Evolutionary conservation across 148 eudicot genomes (phyloP).

Genomic region (Vaccinium macrocarpon): DNA sequence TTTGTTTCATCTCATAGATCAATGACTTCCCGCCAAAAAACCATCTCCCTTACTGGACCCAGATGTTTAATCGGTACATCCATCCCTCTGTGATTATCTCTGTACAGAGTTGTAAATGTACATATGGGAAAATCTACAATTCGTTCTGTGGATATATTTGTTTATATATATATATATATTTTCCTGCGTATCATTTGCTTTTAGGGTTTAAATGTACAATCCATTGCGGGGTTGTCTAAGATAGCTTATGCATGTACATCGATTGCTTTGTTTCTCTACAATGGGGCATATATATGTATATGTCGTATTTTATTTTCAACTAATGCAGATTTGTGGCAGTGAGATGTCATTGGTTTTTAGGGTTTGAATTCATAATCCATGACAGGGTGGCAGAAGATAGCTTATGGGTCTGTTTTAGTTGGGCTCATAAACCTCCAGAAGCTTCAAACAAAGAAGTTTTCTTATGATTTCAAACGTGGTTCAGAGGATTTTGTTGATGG

Average conservation of each 20-base stretch:
- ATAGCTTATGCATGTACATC: background rate
- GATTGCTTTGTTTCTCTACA: background rate
- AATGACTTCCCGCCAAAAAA: constrained; percentile 26
- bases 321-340: background rate
- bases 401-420: constrained; percentile 32
- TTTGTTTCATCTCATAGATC: constrained; percentile 16
- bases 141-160: background rate
- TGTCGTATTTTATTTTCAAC: background rate
- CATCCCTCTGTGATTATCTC: background rate
- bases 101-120: background rate
- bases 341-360: constrained; percentile 26
- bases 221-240: background rate
- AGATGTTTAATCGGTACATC: constrained; percentile 7
- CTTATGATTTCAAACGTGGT: constrained; percentile 4
- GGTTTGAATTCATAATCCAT: constrained; percentile 52
- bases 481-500: constrained; percentile 13
- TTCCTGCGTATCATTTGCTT: constrained; percentile 2
- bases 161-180: constrained; percentile 6
- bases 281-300: background rate
- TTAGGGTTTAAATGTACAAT: constrained; percentile 2
- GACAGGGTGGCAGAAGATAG: constrained; percentile 50
- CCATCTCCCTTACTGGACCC: background rate
- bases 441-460: constrained; percentile 5
- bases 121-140: background rate
- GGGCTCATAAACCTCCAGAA: constrained; percentile 22